Evolutionary conservation across 148 eudicot species (phyloP), one percentile per base, ranked within the genome.

Genomic region (Pharnaceum exiguum): DNA sequence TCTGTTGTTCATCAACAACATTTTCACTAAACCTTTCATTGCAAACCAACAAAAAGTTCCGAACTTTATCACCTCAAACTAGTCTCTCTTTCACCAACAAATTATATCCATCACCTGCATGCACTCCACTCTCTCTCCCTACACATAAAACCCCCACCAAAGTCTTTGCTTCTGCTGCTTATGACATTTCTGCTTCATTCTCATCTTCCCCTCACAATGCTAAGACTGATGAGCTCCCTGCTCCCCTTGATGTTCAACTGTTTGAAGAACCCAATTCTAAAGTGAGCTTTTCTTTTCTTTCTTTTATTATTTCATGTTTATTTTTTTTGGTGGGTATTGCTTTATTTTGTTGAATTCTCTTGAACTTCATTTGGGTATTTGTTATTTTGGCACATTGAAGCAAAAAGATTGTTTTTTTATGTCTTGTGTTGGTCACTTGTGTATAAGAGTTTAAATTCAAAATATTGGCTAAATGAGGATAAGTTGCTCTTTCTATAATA

Each of bases 231-330:
- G 68, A 78, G 51, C 88, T 93, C 46, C 96, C 95, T 26, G 96
- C 95, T 36, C 88, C 85, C n/a, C 30, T 93, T 48, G 71, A 70
- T 16, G 79, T 93, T 40, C 63, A 79, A 10, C 83, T 83, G 65
- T 61, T 71, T 66, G 75, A 22, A 43, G 83, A 77, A 50, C 90
- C 98, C 64, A 82, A 93, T 75, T 93, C 95, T 36, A 83, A 84
- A 35, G 98, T 91, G 37, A 72, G 80, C 61, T 16, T 30, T 31
- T 39, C n/a, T 15, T 32, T 27, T 59, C 60, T n/a, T n/a, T n/a
- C n/a, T n/a, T n/a, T n/a, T n/a, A n/a, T n/a, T n/a, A n/a, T n/a
- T n/a, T n/a, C n/a, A n/a, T n/a, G n/a, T n/a, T n/a, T n/a, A n/a
- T n/a, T n/a, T n/a, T 42, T 49, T 28, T 19, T 16, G 7, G 23